These are phyloP conservation scores for Metarhizium sp. DNA, from an alignment of 2,329 filamentous ascomycete species.

Conservation along the genomic window DNA sequence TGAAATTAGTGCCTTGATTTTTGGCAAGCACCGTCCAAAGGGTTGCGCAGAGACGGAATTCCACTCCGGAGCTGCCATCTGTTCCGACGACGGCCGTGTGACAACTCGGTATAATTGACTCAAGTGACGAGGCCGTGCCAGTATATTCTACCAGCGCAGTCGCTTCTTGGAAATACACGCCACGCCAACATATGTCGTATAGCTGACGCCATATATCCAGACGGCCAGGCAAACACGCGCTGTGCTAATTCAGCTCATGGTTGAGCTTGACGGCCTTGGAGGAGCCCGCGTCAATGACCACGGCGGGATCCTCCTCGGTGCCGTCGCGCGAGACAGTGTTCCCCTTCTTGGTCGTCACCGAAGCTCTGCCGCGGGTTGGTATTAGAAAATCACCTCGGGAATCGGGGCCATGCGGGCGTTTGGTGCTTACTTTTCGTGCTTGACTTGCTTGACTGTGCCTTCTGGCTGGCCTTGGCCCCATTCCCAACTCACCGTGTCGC, in stretches of 20 bases:
- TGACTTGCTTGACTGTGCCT: slow-evolving; percentile 35
- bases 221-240: background rate
- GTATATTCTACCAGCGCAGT: too few relatives aligned
- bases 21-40: too few relatives aligned
- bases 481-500: slow-evolving; percentile 37
- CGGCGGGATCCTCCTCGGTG: slow-evolving; percentile 30
- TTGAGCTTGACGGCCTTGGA: slow-evolving; percentile 6
- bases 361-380: slow-evolving; percentile 16
- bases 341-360: slow-evolving; percentile 30
- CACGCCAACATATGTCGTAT: too few relatives aligned
- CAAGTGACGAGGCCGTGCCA: too few relatives aligned
- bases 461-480: slow-evolving; percentile 34
- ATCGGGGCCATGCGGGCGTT: background rate
- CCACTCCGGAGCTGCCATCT: too few relatives aligned
- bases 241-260: slow-evolving; percentile 7
- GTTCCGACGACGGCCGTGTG: too few relatives aligned
- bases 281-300: slow-evolving; percentile 26
- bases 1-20: too few relatives aligned
- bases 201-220: too few relatives aligned
- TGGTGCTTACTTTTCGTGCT: slow-evolving; percentile 25
- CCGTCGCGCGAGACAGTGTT: slow-evolving; percentile 32
- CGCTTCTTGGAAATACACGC: too few relatives aligned
- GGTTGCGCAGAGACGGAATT: too few relatives aligned
- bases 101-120: too few relatives aligned
- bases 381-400: background rate